Percentiles rank a stretch among this genome's conserved stretches.
Evolutionary conservation across 2,329 filamentous ascomycete genomes (phyloP).

Genomic region (Rugonectria rugulosa): DNA sequence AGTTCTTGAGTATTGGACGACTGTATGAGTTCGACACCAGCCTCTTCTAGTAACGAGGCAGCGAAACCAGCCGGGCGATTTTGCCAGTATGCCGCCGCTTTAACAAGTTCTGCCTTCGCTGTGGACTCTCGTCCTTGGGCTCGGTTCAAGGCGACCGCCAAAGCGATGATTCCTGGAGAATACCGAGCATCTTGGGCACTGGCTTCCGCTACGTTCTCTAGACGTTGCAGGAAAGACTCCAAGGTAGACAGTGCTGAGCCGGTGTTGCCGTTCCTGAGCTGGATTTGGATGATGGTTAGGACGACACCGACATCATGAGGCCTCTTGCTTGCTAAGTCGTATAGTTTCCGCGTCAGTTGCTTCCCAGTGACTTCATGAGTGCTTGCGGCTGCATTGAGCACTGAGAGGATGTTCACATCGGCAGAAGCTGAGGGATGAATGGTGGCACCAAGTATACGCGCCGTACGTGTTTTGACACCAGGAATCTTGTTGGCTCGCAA

Average conservation of each 20-base stretch:
- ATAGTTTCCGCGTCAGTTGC: constrained; percentile 72
- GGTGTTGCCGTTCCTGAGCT: constrained; percentile 74
- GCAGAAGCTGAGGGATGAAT: constrained; percentile 40
- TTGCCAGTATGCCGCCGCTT: constrained; percentile 84
- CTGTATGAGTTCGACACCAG: constrained; percentile 82
- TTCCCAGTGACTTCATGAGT: constrained; percentile 70
- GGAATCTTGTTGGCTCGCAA: constrained; percentile 72
- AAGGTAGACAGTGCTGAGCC: constrained; percentile 78
- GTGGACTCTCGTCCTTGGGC: constrained; percentile 76
- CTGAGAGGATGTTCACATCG: constrained; percentile 53
- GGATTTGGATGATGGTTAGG: constrained; percentile 82
- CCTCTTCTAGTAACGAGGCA: constrained; percentile 77
- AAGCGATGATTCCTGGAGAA: constrained; percentile 83
- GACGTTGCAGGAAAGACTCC: constrained; percentile 75
- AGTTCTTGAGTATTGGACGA: constrained; percentile 76
- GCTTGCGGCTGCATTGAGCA: constrained; percentile 75
- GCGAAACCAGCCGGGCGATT: constrained; percentile 57
- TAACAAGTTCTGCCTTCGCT: constrained; percentile 76
- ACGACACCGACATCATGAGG: constrained; percentile 83
- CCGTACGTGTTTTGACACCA: constrained; percentile 63
- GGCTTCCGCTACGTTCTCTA: constrained; percentile 67
- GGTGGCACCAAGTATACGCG: constrained; percentile 46
- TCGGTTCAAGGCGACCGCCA: constrained; percentile 81
- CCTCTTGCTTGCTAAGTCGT: constrained; percentile 74
- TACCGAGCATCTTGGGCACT: constrained; percentile 75